phyloP scores from a whole-genome alignment of 768 basidiomycete genomes.

The Suillus hirtellus region DNA sequence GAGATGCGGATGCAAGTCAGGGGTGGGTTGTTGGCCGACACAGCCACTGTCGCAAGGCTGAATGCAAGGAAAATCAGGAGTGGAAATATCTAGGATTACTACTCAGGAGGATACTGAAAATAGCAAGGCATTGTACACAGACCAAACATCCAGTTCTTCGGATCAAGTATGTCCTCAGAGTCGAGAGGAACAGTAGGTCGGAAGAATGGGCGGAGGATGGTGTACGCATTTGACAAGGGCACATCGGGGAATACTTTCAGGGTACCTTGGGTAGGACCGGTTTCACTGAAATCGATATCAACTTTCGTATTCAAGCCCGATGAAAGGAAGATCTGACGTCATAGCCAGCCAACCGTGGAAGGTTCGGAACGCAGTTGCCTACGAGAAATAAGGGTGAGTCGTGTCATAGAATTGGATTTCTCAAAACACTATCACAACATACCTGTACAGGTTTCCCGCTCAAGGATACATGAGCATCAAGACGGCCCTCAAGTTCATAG shows the following conservation, averaged over 20 bases:
- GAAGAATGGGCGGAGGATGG: slow-evolving; percentile 79
- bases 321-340: slow-evolving; percentile 41
- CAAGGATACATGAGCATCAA: slow-evolving; percentile 61
- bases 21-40: slow-evolving; percentile 48
- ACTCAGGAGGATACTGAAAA: slow-evolving; percentile 20
- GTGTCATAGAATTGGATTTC: too few relatives aligned
- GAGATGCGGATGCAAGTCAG: slow-evolving; percentile 66
- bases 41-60: slow-evolving; percentile 25
- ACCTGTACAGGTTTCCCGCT: slow-evolving; percentile 60
- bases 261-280: slow-evolving; percentile 68
- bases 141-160: slow-evolving; percentile 58
- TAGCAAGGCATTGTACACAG: slow-evolving; percentile 21
- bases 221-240: slow-evolving; percentile 65
- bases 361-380: slow-evolving; percentile 55
- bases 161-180: slow-evolving; percentile 44
- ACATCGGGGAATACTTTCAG: slow-evolving; percentile 70
- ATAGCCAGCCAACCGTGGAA: slow-evolving; percentile 82
- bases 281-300: slow-evolving; percentile 44
- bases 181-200: slow-evolving; percentile 42
- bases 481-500: slow-evolving; percentile 58
- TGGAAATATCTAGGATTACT: slow-evolving; percentile 42
- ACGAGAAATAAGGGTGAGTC: slow-evolving; percentile 7
- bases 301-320: slow-evolving; percentile 10
- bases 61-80: slow-evolving; percentile 56
- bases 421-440: slow-evolving; percentile 9